A percentile compares a stretch with the other conserved stretches of the same genome.
Conservation (phyloP, 345 rosid species). For the Populus alba region DNA sequence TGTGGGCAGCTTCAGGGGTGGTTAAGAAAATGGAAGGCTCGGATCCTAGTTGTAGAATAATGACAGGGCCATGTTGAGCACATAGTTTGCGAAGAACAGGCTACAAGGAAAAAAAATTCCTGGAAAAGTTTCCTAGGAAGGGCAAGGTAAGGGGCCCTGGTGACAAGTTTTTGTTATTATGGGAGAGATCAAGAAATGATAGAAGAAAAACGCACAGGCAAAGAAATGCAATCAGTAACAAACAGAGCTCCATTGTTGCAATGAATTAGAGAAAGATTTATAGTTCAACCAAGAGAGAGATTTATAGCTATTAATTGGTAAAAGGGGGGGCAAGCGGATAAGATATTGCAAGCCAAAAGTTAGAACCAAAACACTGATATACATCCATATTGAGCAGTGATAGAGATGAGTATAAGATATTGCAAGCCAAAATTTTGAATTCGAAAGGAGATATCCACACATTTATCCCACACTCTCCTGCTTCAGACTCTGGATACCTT, state of each 20-base stretch:
- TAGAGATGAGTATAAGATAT: no score
- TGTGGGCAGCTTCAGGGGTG: conserved; percentile 14
- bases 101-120: conserved; percentile 6
- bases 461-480: no score
- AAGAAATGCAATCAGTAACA: neutral
- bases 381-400: no score
- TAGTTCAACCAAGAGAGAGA: neutral
- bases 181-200: neutral
- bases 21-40: conserved; percentile 20
- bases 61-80: conserved; percentile 13
- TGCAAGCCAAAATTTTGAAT: no score
- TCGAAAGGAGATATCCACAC: no score
- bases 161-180: neutral
- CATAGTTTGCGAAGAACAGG: conserved; percentile 15
- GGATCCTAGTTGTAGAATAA: conserved; percentile 11
- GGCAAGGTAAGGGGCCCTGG: conserved; percentile 8
- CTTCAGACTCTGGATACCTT: no score
- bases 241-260: conserved; percentile 5
- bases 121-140: conserved; percentile 7
- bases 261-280: neutral
- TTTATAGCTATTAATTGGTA: neutral
- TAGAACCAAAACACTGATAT: no score
- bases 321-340: neutral
- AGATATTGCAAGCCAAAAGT: no score
- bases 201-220: neutral